Conservation (phyloP, 768 basidiomycete species). For the Baorangia bicolor region DNA sequence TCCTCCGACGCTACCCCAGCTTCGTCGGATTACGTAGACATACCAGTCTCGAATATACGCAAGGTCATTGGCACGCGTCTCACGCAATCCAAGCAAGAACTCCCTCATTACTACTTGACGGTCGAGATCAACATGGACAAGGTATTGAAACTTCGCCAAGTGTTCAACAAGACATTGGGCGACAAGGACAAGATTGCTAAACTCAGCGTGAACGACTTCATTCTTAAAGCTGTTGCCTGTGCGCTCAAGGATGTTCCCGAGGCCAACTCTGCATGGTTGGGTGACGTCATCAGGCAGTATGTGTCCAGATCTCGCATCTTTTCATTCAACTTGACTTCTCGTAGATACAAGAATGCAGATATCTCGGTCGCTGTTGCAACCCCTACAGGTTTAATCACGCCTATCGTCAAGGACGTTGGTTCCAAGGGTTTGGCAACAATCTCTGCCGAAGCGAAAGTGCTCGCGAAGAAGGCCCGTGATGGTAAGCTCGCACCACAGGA, state of each 20-base stretch:
- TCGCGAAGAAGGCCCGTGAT: constrained; percentile 95
- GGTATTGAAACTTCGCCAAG: constrained; percentile 87
- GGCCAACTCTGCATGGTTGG: constrained; percentile 97
- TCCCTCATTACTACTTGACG: constrained; percentile 98
- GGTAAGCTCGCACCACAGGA: constrained; percentile 93
- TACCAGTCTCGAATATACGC: constrained; percentile 91
- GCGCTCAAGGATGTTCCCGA: constrained; percentile 95
- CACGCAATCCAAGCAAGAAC: constrained; percentile 87
- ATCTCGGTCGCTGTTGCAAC: constrained; percentile 98
- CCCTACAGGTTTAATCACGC: constrained; percentile 93
- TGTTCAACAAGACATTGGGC: constrained; percentile 87
- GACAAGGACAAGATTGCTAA: constrained; percentile 91
- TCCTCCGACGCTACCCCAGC: constrained; percentile 49
- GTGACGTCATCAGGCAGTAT: constrained; percentile 92
- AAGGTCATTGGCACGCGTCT: constrained; percentile 89
- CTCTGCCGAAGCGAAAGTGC: constrained; percentile 86
- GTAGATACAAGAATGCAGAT: constrained; percentile 93
- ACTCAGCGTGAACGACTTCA: constrained; percentile 97
- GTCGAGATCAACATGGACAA: constrained; percentile 96
- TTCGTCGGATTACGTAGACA: constrained; percentile 79
- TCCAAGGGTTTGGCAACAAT: constrained; percentile 91
- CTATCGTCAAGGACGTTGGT: constrained; percentile 92
- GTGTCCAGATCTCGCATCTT: constrained; percentile 28
- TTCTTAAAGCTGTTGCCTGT: constrained; percentile 91
- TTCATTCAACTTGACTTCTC: not conserved